Base-by-base conservation (phyloP, 2,329 filamentous ascomycete species). In the Aureobasidium lini region DNA sequence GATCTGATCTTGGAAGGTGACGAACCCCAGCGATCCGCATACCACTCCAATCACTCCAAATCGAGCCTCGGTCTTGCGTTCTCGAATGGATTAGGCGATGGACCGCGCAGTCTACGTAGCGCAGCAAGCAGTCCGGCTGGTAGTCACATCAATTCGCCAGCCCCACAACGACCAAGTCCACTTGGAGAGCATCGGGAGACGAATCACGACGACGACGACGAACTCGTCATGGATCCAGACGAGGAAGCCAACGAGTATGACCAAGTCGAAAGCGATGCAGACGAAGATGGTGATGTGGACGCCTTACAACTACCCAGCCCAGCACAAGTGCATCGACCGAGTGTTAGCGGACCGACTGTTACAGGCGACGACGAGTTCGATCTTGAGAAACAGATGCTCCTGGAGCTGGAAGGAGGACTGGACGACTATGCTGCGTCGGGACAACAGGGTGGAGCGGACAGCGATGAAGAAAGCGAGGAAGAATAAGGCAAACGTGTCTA, bases 391-490 rank as follows among this genome's bases (percentile, higher is more conserved):
- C 67, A 75, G 66, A 74, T 78, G 68, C 72, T 75, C 61, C 66
- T 72, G 57, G 76, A 73, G 0, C 62, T 73, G 65, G 67, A 73
- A 42, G 69, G 68, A 34, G 67, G 69, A n/a, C 67, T 68, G 39
- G 68, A 69, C 18, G 64, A 63, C 31, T 63, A 62, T 42, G 62
- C 60, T 39, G 57, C 60, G 18, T 59, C 50, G 46, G 70, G 66
- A 31, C 54, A 58, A 18, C 56, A 42, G 28, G 37, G 37, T 1
- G 44, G 43, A 11, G 37, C 70, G 13, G 61, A 67, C 9, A 71
- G 67, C 29, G 71, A 73, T 59, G 73, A 74, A 62, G 75, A 77
- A 64, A 76, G 74, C 61, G 76, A 78, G 59, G 75, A 77, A 62
- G 75, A 77, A 64, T 62, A 52, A 59, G 29, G 36, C 10, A 11